Evolutionary conservation across 352 stramenopile genomes (phyloP), one percentile per base, ranked within the genome.

Genomic region (Pythium dissimile): DNA sequence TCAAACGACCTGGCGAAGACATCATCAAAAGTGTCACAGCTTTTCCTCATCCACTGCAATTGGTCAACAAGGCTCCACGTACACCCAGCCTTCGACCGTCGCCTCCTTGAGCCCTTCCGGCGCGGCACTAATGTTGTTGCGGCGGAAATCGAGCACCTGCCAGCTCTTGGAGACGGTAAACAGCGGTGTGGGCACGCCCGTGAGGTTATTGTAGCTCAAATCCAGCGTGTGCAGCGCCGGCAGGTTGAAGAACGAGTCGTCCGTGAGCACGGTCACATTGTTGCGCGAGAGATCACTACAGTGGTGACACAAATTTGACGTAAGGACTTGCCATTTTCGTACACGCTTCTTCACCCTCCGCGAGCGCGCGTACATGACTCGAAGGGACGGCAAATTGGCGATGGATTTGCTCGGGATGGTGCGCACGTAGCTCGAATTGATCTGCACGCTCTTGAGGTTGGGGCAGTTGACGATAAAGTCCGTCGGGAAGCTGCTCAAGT

Each of bases 81-180:
- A 89, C 79, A 87, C 67, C 45, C 80, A 89, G 30, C 79, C 79
- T 50, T 75, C 49, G 16, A 71, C 77, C 16, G 69, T 64, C 15
- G 69, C 67, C 2, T 66, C 52, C 23, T 66, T 53, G 42, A 86
- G 72, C 9, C 70, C 72, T 13, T 63, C 54, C 5, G 79, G 79
- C 1, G 73, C 60, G 1, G 64, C 43, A 21, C 64, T 51, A 18
- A 89, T 71, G 24, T 62, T 46, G 35, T 87, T 87, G 51, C 75
- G 65, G 8, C 63, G 71, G 7, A 87, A 80, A 31, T 89, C 75
- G 15, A 89, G 69, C 11, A 47, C 64, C 16, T 84, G 71, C 79
- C 79, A 89, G 16, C 72, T 78, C 2, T 67, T 62, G 8, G 76
- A 73, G 9, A 71, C 64, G 15, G 59, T 71, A 16, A 87, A 61